Percentiles rank a stretch among this genome's conserved stretches.
These are phyloP conservation scores for Fusarium mangiferae DNA, from an alignment of 2,329 filamentous ascomycete genomes.

Conservation along the genomic window DNA sequence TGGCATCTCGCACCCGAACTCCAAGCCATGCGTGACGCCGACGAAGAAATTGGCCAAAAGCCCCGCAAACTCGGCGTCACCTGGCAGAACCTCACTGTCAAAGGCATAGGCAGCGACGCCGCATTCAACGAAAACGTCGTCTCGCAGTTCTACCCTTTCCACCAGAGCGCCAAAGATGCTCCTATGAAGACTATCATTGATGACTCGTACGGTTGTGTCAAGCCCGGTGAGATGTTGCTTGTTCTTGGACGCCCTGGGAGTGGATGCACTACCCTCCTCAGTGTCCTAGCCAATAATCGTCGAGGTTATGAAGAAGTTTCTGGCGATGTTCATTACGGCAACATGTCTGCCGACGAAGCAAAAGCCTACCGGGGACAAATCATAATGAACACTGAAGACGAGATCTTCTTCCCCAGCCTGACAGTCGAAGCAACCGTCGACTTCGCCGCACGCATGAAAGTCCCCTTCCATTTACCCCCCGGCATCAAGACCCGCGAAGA, in stretches of 20 bases:
- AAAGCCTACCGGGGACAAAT: slow-evolving; percentile 67
- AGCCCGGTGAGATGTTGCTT: slow-evolving; percentile 77
- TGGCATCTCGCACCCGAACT: not conserved
- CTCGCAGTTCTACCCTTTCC: slow-evolving; percentile 64
- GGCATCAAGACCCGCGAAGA: slow-evolving; percentile 56
- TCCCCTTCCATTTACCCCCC: slow-evolving; percentile 59
- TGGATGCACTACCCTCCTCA: slow-evolving; percentile 77
- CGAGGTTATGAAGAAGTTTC: slow-evolving; percentile 66
- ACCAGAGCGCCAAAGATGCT: slow-evolving; percentile 60
- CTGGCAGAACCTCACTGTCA: slow-evolving; percentile 72
- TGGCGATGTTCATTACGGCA: slow-evolving; percentile 68
- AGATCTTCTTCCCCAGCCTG: slow-evolving; percentile 70
- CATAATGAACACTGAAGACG: slow-evolving; percentile 78
- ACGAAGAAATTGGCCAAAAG: not conserved
- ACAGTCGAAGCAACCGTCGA: slow-evolving; percentile 77
- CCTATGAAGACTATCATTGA: slow-evolving; percentile 73
- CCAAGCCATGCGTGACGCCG: not conserved
- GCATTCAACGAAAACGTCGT: slow-evolving; percentile 73
- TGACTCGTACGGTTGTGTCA: slow-evolving; percentile 73
- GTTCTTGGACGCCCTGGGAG: slow-evolving; percentile 75
- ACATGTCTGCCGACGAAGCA: slow-evolving; percentile 57
- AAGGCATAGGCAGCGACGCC: slow-evolving; percentile 68
- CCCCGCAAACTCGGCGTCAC: slow-evolving; percentile 67
- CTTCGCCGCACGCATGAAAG: slow-evolving; percentile 72
- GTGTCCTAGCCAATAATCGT: slow-evolving; percentile 72